Evolutionary conservation across 805 yeast species (phyloP).

Genomic region (Aciculoconidium aculeatum): DNA sequence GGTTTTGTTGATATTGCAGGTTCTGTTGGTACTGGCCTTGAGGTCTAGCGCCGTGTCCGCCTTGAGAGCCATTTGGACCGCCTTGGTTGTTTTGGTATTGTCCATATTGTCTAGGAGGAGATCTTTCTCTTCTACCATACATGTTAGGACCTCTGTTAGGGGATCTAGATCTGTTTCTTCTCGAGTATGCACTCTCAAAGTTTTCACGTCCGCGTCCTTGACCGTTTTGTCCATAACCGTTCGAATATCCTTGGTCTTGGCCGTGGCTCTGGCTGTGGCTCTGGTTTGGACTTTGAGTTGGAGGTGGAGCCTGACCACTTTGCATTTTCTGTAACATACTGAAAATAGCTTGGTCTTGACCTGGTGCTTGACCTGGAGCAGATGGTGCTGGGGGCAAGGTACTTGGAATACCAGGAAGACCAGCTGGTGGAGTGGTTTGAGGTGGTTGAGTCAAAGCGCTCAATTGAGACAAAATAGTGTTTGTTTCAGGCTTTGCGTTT

Average conservation of each 20-base stretch:
- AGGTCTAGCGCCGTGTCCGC: constrained; percentile 1
- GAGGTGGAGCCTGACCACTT: constrained; percentile 10
- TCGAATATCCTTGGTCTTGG: too few species aligned
- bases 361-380: constrained; percentile 12
- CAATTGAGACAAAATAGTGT: constrained; percentile 38
- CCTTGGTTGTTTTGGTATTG: background rate
- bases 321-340: constrained; percentile 52
- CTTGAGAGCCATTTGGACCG: too few species aligned
- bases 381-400: constrained; percentile 6
- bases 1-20: constrained; percentile 9
- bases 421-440: too few species aligned
- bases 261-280: constrained; percentile 2
- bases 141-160: constrained; percentile 30
- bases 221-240: too few species aligned
- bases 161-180: constrained; percentile 52
- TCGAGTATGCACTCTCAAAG: constrained; percentile 29
- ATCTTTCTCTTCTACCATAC: constrained; percentile 19
- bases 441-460: constrained; percentile 36
- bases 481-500: constrained; percentile 27
- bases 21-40: constrained; percentile 9
- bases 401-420: too few species aligned
- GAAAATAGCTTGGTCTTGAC: constrained; percentile 35
- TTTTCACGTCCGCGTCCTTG: constrained; percentile 27
- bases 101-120: constrained; percentile 19
- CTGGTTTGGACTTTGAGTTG: constrained; percentile 1